Conservation (phyloP, 2,329 filamentous ascomycete genomes). For the Coniochaeta hoffmannii region DNA sequence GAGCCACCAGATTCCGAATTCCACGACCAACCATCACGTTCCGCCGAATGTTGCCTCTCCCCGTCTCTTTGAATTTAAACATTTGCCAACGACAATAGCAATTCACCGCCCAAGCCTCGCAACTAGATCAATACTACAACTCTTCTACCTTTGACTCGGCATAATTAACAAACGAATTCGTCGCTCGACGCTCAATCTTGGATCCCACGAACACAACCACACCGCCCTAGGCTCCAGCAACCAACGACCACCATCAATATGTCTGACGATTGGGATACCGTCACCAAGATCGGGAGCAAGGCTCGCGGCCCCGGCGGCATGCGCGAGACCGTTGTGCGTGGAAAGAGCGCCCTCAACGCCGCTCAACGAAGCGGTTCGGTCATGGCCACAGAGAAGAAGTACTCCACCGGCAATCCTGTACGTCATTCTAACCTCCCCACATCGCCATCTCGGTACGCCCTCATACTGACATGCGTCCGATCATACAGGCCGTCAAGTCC, state of each 20-base stretch:
- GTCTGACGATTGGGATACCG: constrained; percentile 73
- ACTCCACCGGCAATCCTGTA: constrained; percentile 69
- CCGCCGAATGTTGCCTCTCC: constrained; percentile 2
- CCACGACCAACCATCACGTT: constrained; percentile 4
- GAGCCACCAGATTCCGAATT: constrained; percentile 1
- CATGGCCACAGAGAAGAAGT: constrained; percentile 89
- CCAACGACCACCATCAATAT: constrained; percentile 39
- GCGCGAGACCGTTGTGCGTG: constrained; percentile 84
- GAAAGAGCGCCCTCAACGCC: constrained; percentile 78
- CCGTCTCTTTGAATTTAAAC: neutral
- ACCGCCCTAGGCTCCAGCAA: too few relatives aligned
- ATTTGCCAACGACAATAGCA: neutral
- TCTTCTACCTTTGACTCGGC: too few relatives aligned
- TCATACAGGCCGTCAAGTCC: constrained; percentile 37
- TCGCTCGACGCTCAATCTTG: neutral
- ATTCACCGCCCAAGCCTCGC: neutral
- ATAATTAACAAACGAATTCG: too few relatives aligned
- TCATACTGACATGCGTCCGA: neutral
- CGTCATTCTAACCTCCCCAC: constrained; percentile 22
- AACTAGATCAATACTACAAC: neutral
- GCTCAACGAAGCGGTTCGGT: constrained; percentile 73
- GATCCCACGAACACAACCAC: neutral
- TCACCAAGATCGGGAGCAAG: constrained; percentile 92
- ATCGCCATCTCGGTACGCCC: constrained; percentile 7
- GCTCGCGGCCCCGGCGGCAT: constrained; percentile 59